Conservation (phyloP, 2,329 filamentous ascomycete species). For the Colletotrichum coccodes region DNA sequence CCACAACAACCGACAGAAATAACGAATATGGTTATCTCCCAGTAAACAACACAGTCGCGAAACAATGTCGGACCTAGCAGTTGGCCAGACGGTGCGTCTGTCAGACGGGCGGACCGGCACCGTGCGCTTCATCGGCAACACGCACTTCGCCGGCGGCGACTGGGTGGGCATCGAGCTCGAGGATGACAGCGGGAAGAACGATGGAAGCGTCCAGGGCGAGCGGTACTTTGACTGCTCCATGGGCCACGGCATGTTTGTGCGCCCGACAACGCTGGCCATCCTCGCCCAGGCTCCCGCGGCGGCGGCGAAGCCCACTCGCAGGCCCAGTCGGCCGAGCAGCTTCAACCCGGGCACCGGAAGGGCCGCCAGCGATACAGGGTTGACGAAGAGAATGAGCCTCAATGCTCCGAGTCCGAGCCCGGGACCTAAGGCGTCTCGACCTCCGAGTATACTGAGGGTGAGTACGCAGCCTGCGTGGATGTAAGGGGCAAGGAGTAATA, state of each 20-base stretch:
- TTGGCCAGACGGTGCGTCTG: slow-evolving; percentile 82
- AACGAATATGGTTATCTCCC: slow-evolving; percentile 26
- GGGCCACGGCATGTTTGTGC: slow-evolving; percentile 86
- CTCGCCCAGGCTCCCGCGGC: slow-evolving; percentile 57
- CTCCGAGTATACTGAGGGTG: slow-evolving; percentile 67
- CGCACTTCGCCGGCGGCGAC: slow-evolving; percentile 81
- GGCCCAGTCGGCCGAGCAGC: slow-evolving; percentile 60
- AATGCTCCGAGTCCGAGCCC: slow-evolving; percentile 80
- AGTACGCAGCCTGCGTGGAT: slow-evolving; percentile 4
- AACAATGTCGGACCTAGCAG: slow-evolving; percentile 66
- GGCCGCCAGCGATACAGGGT: slow-evolving; percentile 60
- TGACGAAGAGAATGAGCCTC: slow-evolving; percentile 73
- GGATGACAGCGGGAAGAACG: slow-evolving; percentile 87
- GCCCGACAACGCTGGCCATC: slow-evolving; percentile 74
- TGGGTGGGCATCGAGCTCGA: slow-evolving; percentile 94
- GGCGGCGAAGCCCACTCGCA: slow-evolving; percentile 48
- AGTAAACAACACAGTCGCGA: slow-evolving; percentile 27
- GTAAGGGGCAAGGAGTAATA: slow-evolving; percentile 1
- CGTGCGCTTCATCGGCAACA: slow-evolving; percentile 84
- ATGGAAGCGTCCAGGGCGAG: slow-evolving; percentile 88
- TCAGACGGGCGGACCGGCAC: slow-evolving; percentile 80
- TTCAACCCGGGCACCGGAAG: slow-evolving; percentile 52
- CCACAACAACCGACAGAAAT: slow-evolving; percentile 9
- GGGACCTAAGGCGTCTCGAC: slow-evolving; percentile 64
- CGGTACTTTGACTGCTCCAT: slow-evolving; percentile 88